Evolutionary conservation across 768 basidiomycete genomes (phyloP), one percentile per base, ranked within the genome.

Genomic region (Lactarius quietus): DNA sequence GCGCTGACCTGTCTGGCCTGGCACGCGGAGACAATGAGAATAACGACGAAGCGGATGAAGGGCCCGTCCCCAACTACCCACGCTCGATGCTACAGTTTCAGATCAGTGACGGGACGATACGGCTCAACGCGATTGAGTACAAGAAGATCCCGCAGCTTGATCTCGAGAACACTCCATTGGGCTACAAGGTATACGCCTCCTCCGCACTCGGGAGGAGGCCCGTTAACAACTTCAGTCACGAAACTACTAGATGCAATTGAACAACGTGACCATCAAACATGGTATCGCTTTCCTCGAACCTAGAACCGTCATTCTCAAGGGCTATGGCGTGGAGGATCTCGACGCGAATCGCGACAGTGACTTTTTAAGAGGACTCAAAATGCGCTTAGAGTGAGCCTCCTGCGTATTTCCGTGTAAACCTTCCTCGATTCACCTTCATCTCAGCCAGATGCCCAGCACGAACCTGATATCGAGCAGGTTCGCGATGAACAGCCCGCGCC

Each of bases 271-370:
- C 29, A 80, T 93, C 33, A 83, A 87, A 26, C 79, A 83, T 43
- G 92, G 91, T 6, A 84, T 88, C 55, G 88, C 88, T 0, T 87
- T 90, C 63, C 84, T 98, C 7, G 88, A 93, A 70, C 91, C 92
- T 1, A 75, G 77, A 8, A 87, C 83, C 33, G 80, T 91, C 8
- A 77, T 76, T 3, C 72, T 90, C 63, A 79, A 86, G 66, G 89
- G 87, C 1, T 80, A 87, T 64, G 78, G 78, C 61, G 84, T 84
- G 8, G 85, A 84, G 33, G 90, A 92, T 54, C 81, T 86, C 29
- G 86, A 94, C 51, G 78, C 68, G 3, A 70, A 81, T 26, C 87
- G 86, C 59, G 81, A 83, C 33, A 73, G 73, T 1, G 77, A 86
- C 61, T 93, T 97, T 72, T 77, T 84, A 12, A 79, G 81, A 51